phyloP scores from a whole-genome alignment of 306 rosid species.

The Malus fusca region DNA sequence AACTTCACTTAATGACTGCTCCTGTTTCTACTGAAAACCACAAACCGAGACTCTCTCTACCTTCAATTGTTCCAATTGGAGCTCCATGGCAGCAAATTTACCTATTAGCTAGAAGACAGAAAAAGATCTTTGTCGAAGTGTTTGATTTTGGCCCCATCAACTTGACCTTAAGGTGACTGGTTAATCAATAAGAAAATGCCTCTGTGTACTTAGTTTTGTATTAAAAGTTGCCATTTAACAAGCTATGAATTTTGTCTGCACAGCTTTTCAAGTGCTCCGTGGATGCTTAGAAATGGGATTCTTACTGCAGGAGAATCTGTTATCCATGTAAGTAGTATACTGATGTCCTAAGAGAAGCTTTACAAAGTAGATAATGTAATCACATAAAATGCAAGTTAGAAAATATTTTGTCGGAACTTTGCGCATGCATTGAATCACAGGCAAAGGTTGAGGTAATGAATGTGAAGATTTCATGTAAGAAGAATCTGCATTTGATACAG shows the following conservation, averaged over 20 bases:
- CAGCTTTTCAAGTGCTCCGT: conserved; percentile 94
- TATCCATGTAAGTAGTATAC: conserved; percentile 55
- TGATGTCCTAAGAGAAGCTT: neutral
- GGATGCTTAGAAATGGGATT: conserved; percentile 71
- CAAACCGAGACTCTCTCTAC: conserved; percentile 33
- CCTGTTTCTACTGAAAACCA: conserved; percentile 31
- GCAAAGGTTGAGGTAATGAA: neutral
- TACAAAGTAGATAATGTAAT: neutral
- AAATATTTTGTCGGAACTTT: neutral
- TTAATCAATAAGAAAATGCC: neutral
- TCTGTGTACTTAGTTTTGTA: conserved; percentile 7
- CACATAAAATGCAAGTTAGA: neutral
- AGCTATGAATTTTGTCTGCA: conserved; percentile 21
- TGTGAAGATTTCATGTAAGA: neutral
- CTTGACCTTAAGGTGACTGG: conserved; percentile 67
- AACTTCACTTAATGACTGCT: conserved; percentile 22
- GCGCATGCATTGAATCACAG: neutral
- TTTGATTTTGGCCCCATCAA: conserved; percentile 81
- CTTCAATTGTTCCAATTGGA: conserved; percentile 80
- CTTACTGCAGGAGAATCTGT: conserved; percentile 70
- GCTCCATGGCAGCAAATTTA: conserved; percentile 96
- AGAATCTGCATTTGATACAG: neutral
- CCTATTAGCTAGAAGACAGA: conserved; percentile 80
- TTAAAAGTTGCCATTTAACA: conserved; percentile 12
- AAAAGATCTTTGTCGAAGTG: conserved; percentile 75